Evolutionary conservation across 225 moss, liverwort and hornwort genomes (phyloP).

Genomic region (Physcomitrium patens): DNA sequence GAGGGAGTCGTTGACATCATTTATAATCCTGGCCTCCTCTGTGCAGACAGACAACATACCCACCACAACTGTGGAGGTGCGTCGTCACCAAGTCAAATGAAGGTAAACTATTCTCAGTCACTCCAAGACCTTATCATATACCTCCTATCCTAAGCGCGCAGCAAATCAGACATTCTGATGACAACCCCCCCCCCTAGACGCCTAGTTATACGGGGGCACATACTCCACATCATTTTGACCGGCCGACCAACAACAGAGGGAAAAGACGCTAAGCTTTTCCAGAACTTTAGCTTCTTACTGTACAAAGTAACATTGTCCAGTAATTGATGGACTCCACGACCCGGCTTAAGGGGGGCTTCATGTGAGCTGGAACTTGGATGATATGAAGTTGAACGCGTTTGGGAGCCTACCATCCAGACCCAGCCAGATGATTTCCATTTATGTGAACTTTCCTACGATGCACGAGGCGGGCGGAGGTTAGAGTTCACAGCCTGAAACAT

Average conservation of each 20-base stretch:
- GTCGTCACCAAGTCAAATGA: slow-evolving; percentile 22
- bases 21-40: not conserved
- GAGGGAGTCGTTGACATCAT: slow-evolving; percentile 25
- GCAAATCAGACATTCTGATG: not conserved
- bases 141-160: slow-evolving; percentile 10
- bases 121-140: slow-evolving; percentile 31
- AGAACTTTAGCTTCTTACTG: not conserved
- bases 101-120: slow-evolving; percentile 14
- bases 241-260: too few species aligned
- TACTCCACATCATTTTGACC: too few species aligned
- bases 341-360: not conserved
- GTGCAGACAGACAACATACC: not conserved
- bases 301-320: slow-evolving; percentile 4
- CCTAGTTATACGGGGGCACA: too few species aligned
- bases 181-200: too few species aligned
- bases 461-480: slow-evolving; percentile 2
- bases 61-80: not conserved
- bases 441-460: slow-evolving; percentile 16
- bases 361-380: slow-evolving; percentile 32
- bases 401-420: not conserved
- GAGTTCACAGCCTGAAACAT: slow-evolving; percentile 10
- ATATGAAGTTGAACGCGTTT: slow-evolving; percentile 29
- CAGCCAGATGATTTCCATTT: slow-evolving; percentile 23
- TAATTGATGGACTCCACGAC: too few species aligned
- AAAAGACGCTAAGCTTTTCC: not conserved